Evolutionary conservation across 2,329 filamentous ascomycete genomes (phyloP).

Genomic region (Zymoseptoria tritici): DNA sequence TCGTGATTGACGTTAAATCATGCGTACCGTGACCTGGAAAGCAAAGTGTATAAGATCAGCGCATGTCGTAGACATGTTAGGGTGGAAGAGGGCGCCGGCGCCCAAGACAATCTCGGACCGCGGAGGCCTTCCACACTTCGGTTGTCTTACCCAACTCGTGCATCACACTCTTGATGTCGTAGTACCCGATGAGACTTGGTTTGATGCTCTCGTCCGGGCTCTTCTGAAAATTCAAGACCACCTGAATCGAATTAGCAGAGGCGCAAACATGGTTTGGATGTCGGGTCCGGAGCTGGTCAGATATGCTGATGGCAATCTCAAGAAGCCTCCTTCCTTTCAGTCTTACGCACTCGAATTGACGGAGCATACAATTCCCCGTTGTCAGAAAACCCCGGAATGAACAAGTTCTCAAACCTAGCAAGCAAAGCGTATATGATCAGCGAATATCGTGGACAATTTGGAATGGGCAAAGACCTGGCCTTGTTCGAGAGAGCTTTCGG

Average conservation of each 20-base stretch:
- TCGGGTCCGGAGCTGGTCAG: too few relatives aligned
- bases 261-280: too few relatives aligned
- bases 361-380: neutral
- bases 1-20: conserved; percentile 1
- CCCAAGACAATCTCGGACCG: too few relatives aligned
- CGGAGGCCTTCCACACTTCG: too few relatives aligned
- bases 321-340: too few relatives aligned
- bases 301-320: too few relatives aligned
- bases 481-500: conserved; percentile 3
- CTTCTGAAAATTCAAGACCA: conserved; percentile 1
- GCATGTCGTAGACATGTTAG: too few relatives aligned
- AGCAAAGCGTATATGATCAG: neutral
- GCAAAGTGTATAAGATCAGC: too few relatives aligned
- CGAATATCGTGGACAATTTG: conserved; percentile 1
- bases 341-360: neutral
- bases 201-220: conserved; percentile 1
- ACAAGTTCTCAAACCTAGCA: neutral
- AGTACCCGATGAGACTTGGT: neutral
- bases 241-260: conserved; percentile 1
- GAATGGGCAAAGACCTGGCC: neutral
- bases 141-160: neutral
- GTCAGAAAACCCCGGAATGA: neutral
- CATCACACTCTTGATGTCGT: neutral
- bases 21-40: neutral
- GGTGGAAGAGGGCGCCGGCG: too few relatives aligned